Evolutionary conservation across 805 yeast species (phyloP).

Genomic region (Ogataea chonburiensis): DNA sequence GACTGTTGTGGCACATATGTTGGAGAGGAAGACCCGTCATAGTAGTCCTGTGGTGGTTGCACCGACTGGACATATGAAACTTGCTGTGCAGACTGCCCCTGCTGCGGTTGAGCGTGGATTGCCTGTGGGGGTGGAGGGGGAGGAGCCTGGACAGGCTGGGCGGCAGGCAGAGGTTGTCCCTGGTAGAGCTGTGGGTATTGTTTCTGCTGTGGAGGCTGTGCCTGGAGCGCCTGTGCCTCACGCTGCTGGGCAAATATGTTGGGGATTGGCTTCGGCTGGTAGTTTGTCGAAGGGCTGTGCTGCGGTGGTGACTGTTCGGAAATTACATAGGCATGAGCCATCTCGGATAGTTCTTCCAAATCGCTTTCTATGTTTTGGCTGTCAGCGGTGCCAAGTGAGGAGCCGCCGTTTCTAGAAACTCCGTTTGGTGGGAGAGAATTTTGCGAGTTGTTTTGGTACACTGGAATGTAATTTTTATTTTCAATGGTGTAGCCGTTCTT

Average conservation of each 20-base stretch:
- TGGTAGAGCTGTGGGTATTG: slow-evolving; percentile 12
- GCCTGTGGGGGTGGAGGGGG: background rate
- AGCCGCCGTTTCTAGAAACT: background rate
- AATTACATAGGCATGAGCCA: slow-evolving; percentile 31
- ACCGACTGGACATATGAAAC: background rate
- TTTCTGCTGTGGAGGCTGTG: slow-evolving; percentile 12
- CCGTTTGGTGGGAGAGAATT: slow-evolving; percentile 11
- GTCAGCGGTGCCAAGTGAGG: background rate
- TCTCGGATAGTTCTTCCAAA: slow-evolving; percentile 32
- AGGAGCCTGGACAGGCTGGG: background rate
- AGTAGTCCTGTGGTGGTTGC: slow-evolving; percentile 2
- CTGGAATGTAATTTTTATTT: slow-evolving; percentile 3
- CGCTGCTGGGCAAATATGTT: slow-evolving; percentile 23
- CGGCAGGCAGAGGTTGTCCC: slow-evolving; percentile 5
- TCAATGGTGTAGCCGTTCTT: slow-evolving; percentile 4
- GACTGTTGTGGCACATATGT: slow-evolving; percentile 29
- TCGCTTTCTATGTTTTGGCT: slow-evolving; percentile 27
- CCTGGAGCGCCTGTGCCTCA: slow-evolving; percentile 17
- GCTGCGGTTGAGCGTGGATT: background rate
- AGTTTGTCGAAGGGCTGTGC: slow-evolving; percentile 15
- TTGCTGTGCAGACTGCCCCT: slow-evolving; percentile 1
- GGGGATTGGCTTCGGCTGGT: slow-evolving; percentile 23
- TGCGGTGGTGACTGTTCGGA: slow-evolving; percentile 29
- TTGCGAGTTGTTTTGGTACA: slow-evolving; percentile 11
- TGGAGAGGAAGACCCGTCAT: slow-evolving; percentile 30